Evolutionary conservation across 2,329 filamentous ascomycete species (phyloP), one percentile per base, ranked within the genome.

Genomic region (Alternaria tenuissima): DNA sequence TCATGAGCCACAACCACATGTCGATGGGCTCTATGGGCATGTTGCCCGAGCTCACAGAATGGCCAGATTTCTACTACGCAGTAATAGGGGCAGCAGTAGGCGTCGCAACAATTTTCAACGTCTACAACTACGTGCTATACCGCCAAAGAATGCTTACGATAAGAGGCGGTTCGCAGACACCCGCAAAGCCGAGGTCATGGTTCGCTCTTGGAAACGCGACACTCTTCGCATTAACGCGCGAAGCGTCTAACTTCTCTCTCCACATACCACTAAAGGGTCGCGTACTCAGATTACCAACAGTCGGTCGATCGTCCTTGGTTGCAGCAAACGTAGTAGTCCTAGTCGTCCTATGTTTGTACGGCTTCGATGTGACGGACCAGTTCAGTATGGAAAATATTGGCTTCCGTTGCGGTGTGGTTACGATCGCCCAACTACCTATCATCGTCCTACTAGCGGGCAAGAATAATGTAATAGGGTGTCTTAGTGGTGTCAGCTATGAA

Each of bases 401-500:
- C 12, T 88, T 87, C 67, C 81, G 85, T 32, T 83, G 82, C 5
- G 86, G 84, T 5, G 85, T 83, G 55, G 79, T 87, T 43, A 80
- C 84, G 12, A 77, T 87, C 47, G 78, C 80, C 9, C 85, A 87
- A 65, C 65, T 87, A 3, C 86, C 86, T 1, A 72, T 87, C n/a
- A 78, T 87, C 52, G 84, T 86, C 64, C 75, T 87, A 11, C 80
- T 87, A 36, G 81, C 85, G 1, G 84, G 84, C 9, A 86, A 86
- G 72, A 82, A 83, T 58, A 88, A 86, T 64, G 78, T 87, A 20
- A 78, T 91, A n/a, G 88, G 86, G 1, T 80, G 83, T 54, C 77
- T 92, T 24, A 82, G 85, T 4, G 89, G 89, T 11, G 83, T 85
- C 9, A 88, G 88, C 61, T 87, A 91, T 69, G 89, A 92, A 77